phyloP scores from a whole-genome alignment of 345 rosid genomes.

The Cardiospermum halicacabum region DNA sequence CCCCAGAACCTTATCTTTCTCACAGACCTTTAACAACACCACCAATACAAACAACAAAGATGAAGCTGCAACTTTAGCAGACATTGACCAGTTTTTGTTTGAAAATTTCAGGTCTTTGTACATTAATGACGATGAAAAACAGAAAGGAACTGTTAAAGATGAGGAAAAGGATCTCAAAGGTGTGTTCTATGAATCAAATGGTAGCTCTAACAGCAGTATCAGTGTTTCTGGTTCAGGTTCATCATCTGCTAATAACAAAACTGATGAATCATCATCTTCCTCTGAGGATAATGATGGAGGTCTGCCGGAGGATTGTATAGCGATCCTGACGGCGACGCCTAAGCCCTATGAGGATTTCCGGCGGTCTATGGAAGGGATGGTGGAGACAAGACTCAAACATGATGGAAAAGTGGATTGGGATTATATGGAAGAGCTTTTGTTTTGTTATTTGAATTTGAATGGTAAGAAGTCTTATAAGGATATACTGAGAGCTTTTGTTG shows the following conservation, averaged over 20 bases:
- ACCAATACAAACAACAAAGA: not conserved
- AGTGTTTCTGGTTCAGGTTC: too few species aligned
- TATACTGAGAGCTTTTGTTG: conserved; percentile 75
- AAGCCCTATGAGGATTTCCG: conserved; percentile 61
- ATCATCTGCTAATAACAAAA: not conserved
- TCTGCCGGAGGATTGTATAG: conserved; percentile 56
- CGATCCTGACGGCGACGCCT: conserved; percentile 41
- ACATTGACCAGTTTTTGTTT: conserved; percentile 69
- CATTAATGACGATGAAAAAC: conserved; percentile 29
- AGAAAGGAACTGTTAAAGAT: conserved; percentile 1
- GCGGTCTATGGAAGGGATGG: conserved; percentile 76
- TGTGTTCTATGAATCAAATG: conserved; percentile 29
- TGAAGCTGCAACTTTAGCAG: conserved; percentile 64
- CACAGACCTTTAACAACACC: not conserved
- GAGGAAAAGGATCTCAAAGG: not conserved
- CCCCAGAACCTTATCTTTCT: conserved; percentile 63
- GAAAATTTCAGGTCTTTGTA: conserved; percentile 88
- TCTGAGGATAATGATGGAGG: conserved; percentile 3
- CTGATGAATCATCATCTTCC: not conserved
- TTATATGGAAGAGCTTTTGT: conserved; percentile 75
- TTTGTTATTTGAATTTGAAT: conserved; percentile 66
- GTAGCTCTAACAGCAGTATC: too few species aligned
- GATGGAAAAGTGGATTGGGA: conserved; percentile 61
- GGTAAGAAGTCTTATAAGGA: conserved; percentile 64
- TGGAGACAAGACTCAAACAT: conserved; percentile 39